phyloP scores from a whole-genome alignment of 108 stramenopile genomes.

The Skeletonema grethae region DNA sequence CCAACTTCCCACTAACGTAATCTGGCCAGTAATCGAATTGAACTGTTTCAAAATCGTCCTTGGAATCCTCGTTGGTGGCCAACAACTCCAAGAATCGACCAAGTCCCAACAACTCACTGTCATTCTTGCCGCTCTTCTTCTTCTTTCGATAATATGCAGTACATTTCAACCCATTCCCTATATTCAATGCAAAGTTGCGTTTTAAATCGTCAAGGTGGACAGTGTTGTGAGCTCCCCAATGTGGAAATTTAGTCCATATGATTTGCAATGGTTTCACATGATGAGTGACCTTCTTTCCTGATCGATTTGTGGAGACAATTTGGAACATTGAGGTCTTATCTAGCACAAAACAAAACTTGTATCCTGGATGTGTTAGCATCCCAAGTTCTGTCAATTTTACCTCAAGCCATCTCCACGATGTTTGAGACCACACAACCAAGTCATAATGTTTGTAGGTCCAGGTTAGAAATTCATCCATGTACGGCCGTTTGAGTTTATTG shows the following conservation, averaged over 20 bases:
- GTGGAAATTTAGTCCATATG: conserved; percentile 95
- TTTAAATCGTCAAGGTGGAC: conserved; percentile 94
- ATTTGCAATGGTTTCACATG: conserved; percentile 95
- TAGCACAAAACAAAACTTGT: conserved; percentile 90
- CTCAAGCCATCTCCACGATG: conserved; percentile 96
- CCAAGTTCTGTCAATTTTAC: conserved; percentile 94
- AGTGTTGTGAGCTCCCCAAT: conserved; percentile 85
- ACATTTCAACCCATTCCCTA: conserved; percentile 71
- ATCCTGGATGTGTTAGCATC: conserved; percentile 84
- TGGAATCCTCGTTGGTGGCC: conserved; percentile 42
- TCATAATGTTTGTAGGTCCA: conserved; percentile 88
- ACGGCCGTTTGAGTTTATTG: conserved; percentile 74
- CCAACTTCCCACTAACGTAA: conserved; percentile 56
- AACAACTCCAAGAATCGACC: conserved; percentile 63
- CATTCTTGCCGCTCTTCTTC: conserved; percentile 35
- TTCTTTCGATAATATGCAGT: conserved; percentile 80
- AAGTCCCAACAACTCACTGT: conserved; percentile 60
- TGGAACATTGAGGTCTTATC: conserved; percentile 97
- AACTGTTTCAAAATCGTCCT: conserved; percentile 62
- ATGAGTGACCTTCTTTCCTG: conserved; percentile 68
- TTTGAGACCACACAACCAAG: conserved; percentile 95
- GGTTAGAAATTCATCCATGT: conserved; percentile 89
- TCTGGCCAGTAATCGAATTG: conserved; percentile 73
- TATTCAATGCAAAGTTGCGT: conserved; percentile 95
- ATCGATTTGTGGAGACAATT: conserved; percentile 66